Conservation (phyloP, 2,329 filamentous ascomycete species). For the Ophiocordyceps australis region DNA sequence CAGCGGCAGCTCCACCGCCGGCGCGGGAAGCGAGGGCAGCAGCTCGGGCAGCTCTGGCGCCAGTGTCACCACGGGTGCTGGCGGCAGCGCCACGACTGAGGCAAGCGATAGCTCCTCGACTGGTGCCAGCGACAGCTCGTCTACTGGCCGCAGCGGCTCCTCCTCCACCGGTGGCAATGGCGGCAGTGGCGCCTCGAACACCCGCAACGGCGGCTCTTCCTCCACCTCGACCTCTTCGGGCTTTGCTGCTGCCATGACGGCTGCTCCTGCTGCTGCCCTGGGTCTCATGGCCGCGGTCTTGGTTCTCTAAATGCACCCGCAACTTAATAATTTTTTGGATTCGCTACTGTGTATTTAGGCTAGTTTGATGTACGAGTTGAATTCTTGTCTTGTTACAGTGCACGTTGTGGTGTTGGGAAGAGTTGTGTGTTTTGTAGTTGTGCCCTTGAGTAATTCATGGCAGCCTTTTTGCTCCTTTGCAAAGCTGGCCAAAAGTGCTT, state of each 20-base stretch:
- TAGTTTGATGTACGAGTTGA: too few relatives aligned
- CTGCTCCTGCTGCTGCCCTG: conserved; percentile 20
- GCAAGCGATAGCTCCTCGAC: conserved; percentile 8
- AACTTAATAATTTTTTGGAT: too few relatives aligned
- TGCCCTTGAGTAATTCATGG: too few relatives aligned
- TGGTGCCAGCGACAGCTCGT: conserved; percentile 1
- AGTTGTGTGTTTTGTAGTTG: too few relatives aligned
- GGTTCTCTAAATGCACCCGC: conserved; percentile 22
- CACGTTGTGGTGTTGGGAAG: too few relatives aligned
- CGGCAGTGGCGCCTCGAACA: neutral
- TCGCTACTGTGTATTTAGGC: too few relatives aligned
- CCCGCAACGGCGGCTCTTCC: conserved; percentile 7
- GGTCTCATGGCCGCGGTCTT: conserved; percentile 30
- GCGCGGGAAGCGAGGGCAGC: conserved; percentile 3
- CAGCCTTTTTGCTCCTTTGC: too few relatives aligned
- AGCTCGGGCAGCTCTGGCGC: conserved; percentile 8
- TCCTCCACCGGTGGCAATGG: neutral
- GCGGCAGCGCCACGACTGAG: conserved; percentile 6
- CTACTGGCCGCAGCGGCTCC: too few relatives aligned
- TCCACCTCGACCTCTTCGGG: conserved; percentile 6
- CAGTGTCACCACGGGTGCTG: conserved; percentile 5
- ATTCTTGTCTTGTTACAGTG: too few relatives aligned
- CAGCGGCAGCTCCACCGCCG: neutral
- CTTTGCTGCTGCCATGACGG: conserved; percentile 4
- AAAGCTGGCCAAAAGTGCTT: too few relatives aligned